Percentiles rank a stretch among this genome's conserved stretches.
Evolutionary conservation across 2,329 filamentous ascomycete genomes (phyloP).

Genomic region (Sporothrix pseudoabietina): DNA sequence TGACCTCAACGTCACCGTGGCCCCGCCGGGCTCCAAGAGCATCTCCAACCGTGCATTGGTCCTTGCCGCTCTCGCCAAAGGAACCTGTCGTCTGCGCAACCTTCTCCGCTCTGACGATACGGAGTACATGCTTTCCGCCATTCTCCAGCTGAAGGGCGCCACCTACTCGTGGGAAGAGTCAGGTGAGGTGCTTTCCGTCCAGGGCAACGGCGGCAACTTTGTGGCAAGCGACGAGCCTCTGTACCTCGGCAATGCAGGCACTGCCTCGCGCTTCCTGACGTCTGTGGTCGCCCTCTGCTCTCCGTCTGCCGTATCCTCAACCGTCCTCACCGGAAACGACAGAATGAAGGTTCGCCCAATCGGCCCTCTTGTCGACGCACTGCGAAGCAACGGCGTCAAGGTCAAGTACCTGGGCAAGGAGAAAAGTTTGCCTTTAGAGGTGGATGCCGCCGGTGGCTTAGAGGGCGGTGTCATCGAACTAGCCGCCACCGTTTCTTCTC

Average conservation of each 20-base stretch:
- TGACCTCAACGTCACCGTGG: constrained; percentile 67
- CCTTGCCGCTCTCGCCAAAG: constrained; percentile 85
- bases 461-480: constrained; percentile 86
- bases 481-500: constrained; percentile 94
- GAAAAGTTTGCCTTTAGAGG: constrained; percentile 79
- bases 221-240: constrained; percentile 74
- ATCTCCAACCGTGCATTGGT: constrained; percentile 94
- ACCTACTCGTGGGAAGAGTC: constrained; percentile 93
- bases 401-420: constrained; percentile 84
- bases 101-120: constrained; percentile 95
- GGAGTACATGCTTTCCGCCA: constrained; percentile 94
- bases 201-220: constrained; percentile 85
- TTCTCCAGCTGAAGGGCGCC: constrained; percentile 79
- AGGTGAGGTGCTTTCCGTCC: constrained; percentile 85
- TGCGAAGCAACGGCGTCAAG: constrained; percentile 81
- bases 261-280: constrained; percentile 91
- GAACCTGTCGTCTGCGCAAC: constrained; percentile 86
- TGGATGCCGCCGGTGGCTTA: constrained; percentile 81
- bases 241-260: constrained; percentile 95
- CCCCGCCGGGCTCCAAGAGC: constrained; percentile 93
- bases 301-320: constrained; percentile 65
- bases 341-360: constrained; percentile 97
- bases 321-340: constrained; percentile 86
- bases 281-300: constrained; percentile 84
- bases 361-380: constrained; percentile 86